phyloP scores from a whole-genome alignment of 495 filamentous ascomycete genomes.

The Hypoxylon fragiforme region DNA sequence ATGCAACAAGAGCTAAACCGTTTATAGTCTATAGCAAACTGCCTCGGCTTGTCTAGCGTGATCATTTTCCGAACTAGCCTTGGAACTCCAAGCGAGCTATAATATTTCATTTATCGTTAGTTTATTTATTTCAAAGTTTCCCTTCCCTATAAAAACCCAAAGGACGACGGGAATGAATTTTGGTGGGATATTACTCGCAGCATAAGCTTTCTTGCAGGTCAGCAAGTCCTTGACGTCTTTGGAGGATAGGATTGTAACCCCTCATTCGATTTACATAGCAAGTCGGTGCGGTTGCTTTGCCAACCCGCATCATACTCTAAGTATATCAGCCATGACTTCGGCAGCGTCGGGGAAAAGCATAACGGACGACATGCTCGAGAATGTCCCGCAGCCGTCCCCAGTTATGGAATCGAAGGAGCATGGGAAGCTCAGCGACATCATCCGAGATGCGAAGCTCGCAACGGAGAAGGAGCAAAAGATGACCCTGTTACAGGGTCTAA shows the following conservation, averaged over 20 bases:
- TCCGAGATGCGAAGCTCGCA: conserved; percentile 49
- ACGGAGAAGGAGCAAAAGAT: conserved; percentile 59
- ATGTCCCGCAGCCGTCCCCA: conserved; percentile 13
- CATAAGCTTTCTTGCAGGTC: too few relatives aligned
- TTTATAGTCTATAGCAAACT: conserved; percentile 21
- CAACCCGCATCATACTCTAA: not conserved
- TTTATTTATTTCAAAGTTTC: conserved; percentile 6
- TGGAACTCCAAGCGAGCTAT: not conserved
- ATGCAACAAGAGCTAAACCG: conserved; percentile 20
- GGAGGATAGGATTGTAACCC: too few relatives aligned
- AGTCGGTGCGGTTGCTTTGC: not conserved
- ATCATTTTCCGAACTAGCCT: conserved; percentile 3
- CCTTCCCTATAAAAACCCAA: too few relatives aligned
- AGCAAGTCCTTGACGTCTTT: too few relatives aligned
- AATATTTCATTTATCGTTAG: conserved; percentile 13
- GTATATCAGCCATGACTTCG: conserved; percentile 9
- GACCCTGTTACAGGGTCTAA: conserved; percentile 56
- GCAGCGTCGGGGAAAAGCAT: conserved; percentile 9
- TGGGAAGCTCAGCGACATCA: conserved; percentile 45
- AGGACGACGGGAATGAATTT: too few relatives aligned
- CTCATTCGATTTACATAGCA: too few relatives aligned
- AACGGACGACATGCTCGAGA: conserved; percentile 12
- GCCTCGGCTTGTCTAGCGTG: conserved; percentile 16
- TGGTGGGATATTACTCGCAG: too few relatives aligned
- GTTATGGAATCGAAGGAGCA: conserved; percentile 27